phyloP scores from a whole-genome alignment of 2,329 filamentous ascomycete genomes.

The Colletotrichum incanum region DNA sequence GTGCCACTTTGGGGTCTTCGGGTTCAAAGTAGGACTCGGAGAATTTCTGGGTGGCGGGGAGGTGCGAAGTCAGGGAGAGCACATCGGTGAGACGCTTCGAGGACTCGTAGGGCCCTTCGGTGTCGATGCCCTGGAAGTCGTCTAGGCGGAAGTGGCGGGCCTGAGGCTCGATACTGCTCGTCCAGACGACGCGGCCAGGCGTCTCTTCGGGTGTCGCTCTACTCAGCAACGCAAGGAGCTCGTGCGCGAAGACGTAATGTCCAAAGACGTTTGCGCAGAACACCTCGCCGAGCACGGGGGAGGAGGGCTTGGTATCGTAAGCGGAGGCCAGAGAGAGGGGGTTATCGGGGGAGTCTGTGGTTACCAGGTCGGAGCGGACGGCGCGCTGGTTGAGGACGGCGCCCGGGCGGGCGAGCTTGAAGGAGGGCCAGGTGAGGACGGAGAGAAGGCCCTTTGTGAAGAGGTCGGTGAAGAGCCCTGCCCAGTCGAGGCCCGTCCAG shows the following conservation, averaged over 20 bases:
- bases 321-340: conserved; percentile 30
- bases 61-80: conserved; percentile 79
- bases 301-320: conserved; percentile 59
- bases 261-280: conserved; percentile 96
- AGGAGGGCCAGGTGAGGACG: conserved; percentile 82
- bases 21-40: conserved; percentile 70
- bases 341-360: conserved; percentile 32
- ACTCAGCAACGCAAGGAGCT: conserved; percentile 81
- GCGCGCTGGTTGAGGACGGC: conserved; percentile 59
- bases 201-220: conserved; percentile 58
- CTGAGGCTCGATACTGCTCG: conserved; percentile 83
- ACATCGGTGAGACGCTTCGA: conserved; percentile 91
- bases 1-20: conserved; percentile 45
- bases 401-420: conserved; percentile 75
- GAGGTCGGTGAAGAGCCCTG: conserved; percentile 66
- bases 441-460: conserved; percentile 75
- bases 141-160: conserved; percentile 69
- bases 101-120: conserved; percentile 82
- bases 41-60: conserved; percentile 74
- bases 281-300: conserved; percentile 81
- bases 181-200: conserved; percentile 85
- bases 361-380: conserved; percentile 43
- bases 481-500: conserved; percentile 85
- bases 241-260: conserved; percentile 90
- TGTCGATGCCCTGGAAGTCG: conserved; percentile 83